Base-by-base conservation (phyloP, 106 monocot species). In the Dendrobium catenatum region DNA sequence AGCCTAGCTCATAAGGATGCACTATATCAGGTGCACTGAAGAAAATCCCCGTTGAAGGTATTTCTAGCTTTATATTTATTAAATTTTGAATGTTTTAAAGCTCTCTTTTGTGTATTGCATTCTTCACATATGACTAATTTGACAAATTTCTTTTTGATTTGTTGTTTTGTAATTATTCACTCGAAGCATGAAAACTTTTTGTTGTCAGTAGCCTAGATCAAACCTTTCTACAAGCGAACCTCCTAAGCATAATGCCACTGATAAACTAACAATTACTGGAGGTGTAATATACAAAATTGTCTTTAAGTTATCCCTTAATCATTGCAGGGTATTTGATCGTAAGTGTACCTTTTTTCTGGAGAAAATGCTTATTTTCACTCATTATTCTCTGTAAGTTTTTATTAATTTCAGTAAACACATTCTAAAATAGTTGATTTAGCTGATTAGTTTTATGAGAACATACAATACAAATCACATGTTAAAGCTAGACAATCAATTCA, bases 101-200 rank as follows among this genome's bases (percentile, higher is more conserved):
- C 46, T 77, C 4, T 9, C 4, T 7, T 31, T 81, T 31, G n/a
- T 18, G 55, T n/a, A 40, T 3, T 55, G 42, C 15, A 41, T 68
- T 68, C 7, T 58, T 33, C 66, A 51, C 2, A 15, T 55, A 26
- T 24, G 17, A 44, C 42, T 24, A 55, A 55, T n/a, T 48, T 59
- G 16, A 66, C 9, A 59, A 17, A 73, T 18, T 80, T 76, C 4
- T 68, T 20, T 76, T 85, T 76, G 1, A 66, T 44, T 66, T 42
- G 0, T 20, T 83, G 5, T 37, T 37, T 37, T 37, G 29, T 56
- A 61, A 41, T 43, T 17, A 40, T 78, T 80, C 81, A 78, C 40
- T 19, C 88, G 47, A 55, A 97, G 97, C 84, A 92, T 94, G 85
- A 97, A 86, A 86, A 86, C 93, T 56, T 97, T 97, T 79, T 86